A percentile compares a stretch with the other conserved stretches of the same genome.
phyloP scores from a whole-genome alignment of 345 rosid genomes.

The Populus alba region DNA sequence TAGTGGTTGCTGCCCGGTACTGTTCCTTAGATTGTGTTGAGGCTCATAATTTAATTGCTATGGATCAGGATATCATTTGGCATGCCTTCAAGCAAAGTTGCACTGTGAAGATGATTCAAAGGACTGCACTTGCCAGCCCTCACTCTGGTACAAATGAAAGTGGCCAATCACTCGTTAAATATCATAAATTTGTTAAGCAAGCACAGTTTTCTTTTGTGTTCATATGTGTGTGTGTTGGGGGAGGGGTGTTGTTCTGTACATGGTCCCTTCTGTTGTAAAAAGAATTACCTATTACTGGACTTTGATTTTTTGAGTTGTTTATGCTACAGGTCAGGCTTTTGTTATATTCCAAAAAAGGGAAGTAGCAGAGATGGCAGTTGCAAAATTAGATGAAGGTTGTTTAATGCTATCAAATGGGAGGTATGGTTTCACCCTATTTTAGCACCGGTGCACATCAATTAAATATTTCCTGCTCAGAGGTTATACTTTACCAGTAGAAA shows the following conservation, averaged over 20 bases:
- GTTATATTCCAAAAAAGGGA: slow-evolving; percentile 63
- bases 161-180: not conserved
- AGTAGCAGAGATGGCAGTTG: slow-evolving; percentile 51
- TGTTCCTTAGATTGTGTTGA: not conserved
- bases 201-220: not conserved
- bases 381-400: slow-evolving; percentile 54
- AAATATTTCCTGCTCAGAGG: not conserved
- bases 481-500: not conserved
- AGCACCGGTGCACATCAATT: not conserved
- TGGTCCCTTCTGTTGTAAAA: not conserved
- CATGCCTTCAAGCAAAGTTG: slow-evolving; percentile 59
- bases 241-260: not conserved
- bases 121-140: slow-evolving; percentile 44
- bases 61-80: slow-evolving; percentile 60
- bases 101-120: slow-evolving; percentile 61
- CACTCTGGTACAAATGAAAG: slow-evolving; percentile 47
- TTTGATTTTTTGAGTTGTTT: slow-evolving; percentile 11
- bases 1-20: not conserved
- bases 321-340: slow-evolving; percentile 67
- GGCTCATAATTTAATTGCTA: not conserved
- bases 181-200: not conserved
- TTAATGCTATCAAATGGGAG: slow-evolving; percentile 73
- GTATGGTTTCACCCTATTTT: slow-evolving; percentile 33
- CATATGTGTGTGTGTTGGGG: not conserved
- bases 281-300: not conserved